These are phyloP conservation scores for apple (Malus domestica) DNA, from an alignment of 306 rosid genomes.

Conservation along the genomic window ASM211411v1 NC_041789.1:26904001-26904500, in stretches of 20 bases:
- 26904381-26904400: conserved; percentile 81
- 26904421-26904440: conserved; percentile 10
- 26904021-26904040: background rate
- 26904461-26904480: background rate
- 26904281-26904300: background rate
- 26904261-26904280: background rate
- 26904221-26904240: background rate
- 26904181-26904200: conserved; percentile 92
- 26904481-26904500: background rate
- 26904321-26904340: background rate
- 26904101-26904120: conserved; percentile 87
- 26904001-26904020: background rate
- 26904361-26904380: conserved; percentile 83
- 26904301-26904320: background rate
- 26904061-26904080: conserved; percentile 27
- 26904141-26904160: conserved; percentile 99
- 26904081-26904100: conserved; percentile 84
- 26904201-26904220: background rate
- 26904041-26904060: conserved; percentile 5
- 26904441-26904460: background rate
- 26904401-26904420: conserved; percentile 86
- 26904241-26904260: background rate
- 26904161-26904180: conserved; percentile 91
- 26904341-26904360: conserved; percentile 29
- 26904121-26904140: conserved; percentile 89